Percentiles rank a stretch among this genome's conserved stretches.
Evolutionary conservation across 345 rosid species (phyloP).

Genomic region (Populus nigra): DNA sequence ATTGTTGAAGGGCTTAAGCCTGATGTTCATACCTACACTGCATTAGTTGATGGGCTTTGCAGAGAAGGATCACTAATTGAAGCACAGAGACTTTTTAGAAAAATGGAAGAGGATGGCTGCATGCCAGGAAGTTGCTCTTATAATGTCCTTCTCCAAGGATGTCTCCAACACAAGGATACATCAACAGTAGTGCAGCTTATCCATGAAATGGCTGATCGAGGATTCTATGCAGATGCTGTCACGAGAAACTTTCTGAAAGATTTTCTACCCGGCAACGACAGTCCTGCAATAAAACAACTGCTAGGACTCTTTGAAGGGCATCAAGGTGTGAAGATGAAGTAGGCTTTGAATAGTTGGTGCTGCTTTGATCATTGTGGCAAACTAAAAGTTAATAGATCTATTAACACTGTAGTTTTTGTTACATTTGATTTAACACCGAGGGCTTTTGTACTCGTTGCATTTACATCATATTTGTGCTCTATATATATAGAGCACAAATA

Average conservation of each 20-base stretch:
- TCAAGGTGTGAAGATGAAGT: neutral
- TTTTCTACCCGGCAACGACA: too few relatives aligned
- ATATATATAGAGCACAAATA: too few relatives aligned
- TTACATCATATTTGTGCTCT: too few relatives aligned
- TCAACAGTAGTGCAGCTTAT: neutral
- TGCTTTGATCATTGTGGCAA: neutral
- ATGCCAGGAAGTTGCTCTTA: neutral
- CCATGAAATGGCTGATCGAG: neutral
- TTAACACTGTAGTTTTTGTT: neutral
- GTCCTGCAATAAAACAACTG: too few relatives aligned
- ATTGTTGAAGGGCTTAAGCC: neutral
- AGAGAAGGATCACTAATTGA: neutral
- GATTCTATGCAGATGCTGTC: neutral
- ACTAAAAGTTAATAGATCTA: too few relatives aligned
- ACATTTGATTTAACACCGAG: too few relatives aligned
- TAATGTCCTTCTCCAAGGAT: neutral
- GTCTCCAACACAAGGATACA: neutral
- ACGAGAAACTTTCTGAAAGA: too few relatives aligned
- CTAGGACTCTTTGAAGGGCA: neutral
- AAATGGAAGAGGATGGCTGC: neutral
- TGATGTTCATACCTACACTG: neutral
- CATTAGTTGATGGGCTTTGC: neutral
- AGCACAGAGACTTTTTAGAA: neutral
- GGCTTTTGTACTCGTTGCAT: too few relatives aligned
- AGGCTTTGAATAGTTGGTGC: too few relatives aligned